Base-by-base conservation (phyloP, 495 filamentous ascomycete genomes). In the Alectoria sarmentosa region DNA sequence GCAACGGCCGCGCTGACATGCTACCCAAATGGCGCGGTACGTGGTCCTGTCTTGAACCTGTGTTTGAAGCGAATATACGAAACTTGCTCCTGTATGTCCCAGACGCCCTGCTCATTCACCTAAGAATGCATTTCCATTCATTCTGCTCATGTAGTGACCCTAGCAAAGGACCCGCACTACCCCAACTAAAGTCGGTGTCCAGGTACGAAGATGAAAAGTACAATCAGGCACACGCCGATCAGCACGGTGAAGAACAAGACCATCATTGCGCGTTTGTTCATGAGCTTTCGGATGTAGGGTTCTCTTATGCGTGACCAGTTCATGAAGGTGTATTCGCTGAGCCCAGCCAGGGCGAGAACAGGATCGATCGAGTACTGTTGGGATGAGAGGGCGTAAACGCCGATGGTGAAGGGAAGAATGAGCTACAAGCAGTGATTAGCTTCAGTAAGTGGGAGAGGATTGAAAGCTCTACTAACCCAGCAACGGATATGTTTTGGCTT, bases 351-450 rank as follows among this genome's bases (percentile, higher is more conserved):
- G 4, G 90, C 94, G 75, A 97, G 86, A 67, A 95, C 78, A 1
- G 95, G 95, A 71, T 98, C 94, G 44, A 98, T 82, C 60, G 87
- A 87, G 77, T 98, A 98, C 75, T 98, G 93, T 69, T 98, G 92
- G 6, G 90, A 90, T 63, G 87, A 82, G 36, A 98, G 84, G 70
- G 84, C 86, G 74, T 98, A 98, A 21, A 95, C 82, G 13, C 91
- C 93, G 42, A 98, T 75, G 2, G 89, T 89, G 75, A 97, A 98
- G 8, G 94, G 94, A n/a, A 97, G 80, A 69, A 98, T 91, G 41
- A 96, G 76, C 92, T 96, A 66, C 46, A 62, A 36, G n/a, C 23
- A 32, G 39, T 55, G 26, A 34, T 62, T 39, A 54, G n/a, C 34
- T 54, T 67, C 15, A 68, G 62, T 19, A 14, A 17, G 1, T n/a